Base-by-base conservation (phyloP, 2,329 filamentous ascomycete genomes). In the Xylariales sp. region DNA sequence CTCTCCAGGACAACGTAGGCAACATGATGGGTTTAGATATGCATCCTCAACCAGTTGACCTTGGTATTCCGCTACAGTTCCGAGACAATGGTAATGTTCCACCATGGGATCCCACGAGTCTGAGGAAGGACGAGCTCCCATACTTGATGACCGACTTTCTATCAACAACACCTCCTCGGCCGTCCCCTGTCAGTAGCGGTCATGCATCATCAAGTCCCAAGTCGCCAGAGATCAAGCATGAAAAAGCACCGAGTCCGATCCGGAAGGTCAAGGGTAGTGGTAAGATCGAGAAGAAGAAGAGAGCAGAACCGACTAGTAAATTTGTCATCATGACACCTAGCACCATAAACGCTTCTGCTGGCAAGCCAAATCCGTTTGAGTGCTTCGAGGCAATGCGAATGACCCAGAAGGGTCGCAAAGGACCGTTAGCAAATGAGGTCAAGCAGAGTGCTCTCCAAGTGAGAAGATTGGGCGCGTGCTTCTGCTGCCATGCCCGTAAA, bases 401-500 rank as follows among this genome's bases (percentile, higher is more conserved):
- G 5, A 71, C 72, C 6, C 73, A 77, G 46, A 68, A 73, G 41
- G 76, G 76, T 2, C 66, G 76, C 38, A 79, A 79, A 51, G 76
- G 76, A 0, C 74, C 75, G 1, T 56, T 79, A 27, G 70, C 73
- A 19, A 64, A 70, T 34, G 68, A 72, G n/a, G 73, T 68, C 21
- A 77, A 77, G 53, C 65, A 76, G 55, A 71, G 65, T 33, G 76
- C 76, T 1, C 62, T 78, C 3, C 67, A 74, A 42, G 73, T 80
- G 9, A 68, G 76, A 12, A 66, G 74, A 22, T 56, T 66, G 4
- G 75, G 76, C 5, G 76, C 76, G 8, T 80, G 76, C 53, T 79
- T 79, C 60, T 76, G 73, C 59, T 80, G 76, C 51, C 74, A 76
- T 51, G 72, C 70, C 43, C 72, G 76, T 48, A 80, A 80, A 55